These are phyloP conservation scores for Syzygium oleosum DNA, from an alignment of 345 rosid genomes.

Conservation along the genomic window DNA sequence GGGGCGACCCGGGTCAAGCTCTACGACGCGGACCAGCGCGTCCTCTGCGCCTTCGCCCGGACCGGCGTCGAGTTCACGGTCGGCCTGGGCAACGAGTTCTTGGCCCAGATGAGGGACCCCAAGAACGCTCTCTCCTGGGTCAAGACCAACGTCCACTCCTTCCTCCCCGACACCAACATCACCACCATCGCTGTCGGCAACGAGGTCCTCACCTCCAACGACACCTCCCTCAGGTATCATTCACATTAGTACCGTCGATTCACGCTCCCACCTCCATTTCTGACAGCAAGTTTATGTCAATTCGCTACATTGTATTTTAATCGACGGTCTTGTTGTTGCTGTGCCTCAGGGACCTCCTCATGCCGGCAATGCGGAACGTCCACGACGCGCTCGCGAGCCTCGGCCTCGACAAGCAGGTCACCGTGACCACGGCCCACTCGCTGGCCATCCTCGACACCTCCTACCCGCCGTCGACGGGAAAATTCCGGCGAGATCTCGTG, in stretches of 20 bases:
- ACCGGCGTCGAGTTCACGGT: conserved; percentile 36
- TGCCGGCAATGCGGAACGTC: conserved; percentile 36
- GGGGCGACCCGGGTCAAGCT: conserved; percentile 37
- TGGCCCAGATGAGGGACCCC: conserved; percentile 27
- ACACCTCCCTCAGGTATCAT: conserved; percentile 9
- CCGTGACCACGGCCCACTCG: conserved; percentile 37
- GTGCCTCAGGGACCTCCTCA: conserved; percentile 4
- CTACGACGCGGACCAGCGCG: conserved; percentile 36
- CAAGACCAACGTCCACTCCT: conserved; percentile 26
- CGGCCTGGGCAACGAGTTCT: conserved; percentile 36
- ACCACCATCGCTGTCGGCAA: conserved; percentile 35
- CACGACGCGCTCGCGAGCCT: conserved; percentile 22
- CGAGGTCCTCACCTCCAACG: conserved; percentile 33
- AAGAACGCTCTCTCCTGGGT: conserved; percentile 30
- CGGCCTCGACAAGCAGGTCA: conserved; percentile 25
- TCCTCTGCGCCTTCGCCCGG: conserved; percentile 34
- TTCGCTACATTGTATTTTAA: background rate
- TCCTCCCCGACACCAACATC: conserved; percentile 41
- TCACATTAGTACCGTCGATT: background rate
- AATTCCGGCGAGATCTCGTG: conserved; percentile 30
- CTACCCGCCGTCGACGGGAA: conserved; percentile 40
- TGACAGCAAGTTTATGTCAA: background rate
- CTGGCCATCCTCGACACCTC: conserved; percentile 34
- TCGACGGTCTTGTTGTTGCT: background rate
- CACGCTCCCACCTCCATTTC: background rate